Evolutionary conservation across 2,329 filamentous ascomycete species (phyloP).

Genomic region (Venturia aucupariae): DNA sequence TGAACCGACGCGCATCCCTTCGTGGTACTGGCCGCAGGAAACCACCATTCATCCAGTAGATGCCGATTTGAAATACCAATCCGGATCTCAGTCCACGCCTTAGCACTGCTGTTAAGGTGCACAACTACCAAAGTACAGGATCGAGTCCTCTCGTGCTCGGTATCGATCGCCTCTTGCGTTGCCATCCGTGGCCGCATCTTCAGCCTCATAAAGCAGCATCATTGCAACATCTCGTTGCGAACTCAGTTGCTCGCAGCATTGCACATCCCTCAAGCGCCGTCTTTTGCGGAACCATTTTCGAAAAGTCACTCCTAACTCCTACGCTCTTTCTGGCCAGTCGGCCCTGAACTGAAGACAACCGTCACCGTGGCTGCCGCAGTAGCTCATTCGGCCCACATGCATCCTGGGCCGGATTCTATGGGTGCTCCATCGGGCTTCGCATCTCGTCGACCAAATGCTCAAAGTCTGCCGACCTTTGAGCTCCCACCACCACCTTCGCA

Average conservation of each 20-base stretch:
- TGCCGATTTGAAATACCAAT: background rate
- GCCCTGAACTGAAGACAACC: slow-evolving; percentile 35
- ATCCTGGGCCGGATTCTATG: slow-evolving; percentile 49
- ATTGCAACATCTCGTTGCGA: background rate
- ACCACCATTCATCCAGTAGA: slow-evolving; percentile 3
- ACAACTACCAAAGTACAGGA: slow-evolving; percentile 10
- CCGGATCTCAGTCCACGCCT: background rate
- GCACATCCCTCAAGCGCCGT: background rate
- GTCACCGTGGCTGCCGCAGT: slow-evolving; percentile 55
- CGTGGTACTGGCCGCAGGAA: slow-evolving; percentile 5
- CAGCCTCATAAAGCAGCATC: slow-evolving; percentile 8
- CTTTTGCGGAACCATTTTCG: background rate
- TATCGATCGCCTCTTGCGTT: background rate
- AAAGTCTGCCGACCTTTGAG: slow-evolving; percentile 59
- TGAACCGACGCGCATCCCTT: slow-evolving; percentile 10
- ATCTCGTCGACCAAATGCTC: slow-evolving; percentile 60
- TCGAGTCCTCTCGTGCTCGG: slow-evolving; percentile 1
- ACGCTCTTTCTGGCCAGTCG: slow-evolving; percentile 27
- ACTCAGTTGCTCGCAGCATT: slow-evolving; percentile 1
- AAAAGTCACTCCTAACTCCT: background rate
- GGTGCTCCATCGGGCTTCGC: slow-evolving; percentile 57
- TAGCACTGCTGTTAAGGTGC: slow-evolving; percentile 1
- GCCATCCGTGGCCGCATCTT: background rate
- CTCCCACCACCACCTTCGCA: slow-evolving; percentile 36
- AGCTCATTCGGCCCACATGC: slow-evolving; percentile 52